A percentile compares a stretch with the other conserved stretches of the same genome.
phyloP scores from a whole-genome alignment of 495 filamentous ascomycete species.

The Neurospora sp. region DNA sequence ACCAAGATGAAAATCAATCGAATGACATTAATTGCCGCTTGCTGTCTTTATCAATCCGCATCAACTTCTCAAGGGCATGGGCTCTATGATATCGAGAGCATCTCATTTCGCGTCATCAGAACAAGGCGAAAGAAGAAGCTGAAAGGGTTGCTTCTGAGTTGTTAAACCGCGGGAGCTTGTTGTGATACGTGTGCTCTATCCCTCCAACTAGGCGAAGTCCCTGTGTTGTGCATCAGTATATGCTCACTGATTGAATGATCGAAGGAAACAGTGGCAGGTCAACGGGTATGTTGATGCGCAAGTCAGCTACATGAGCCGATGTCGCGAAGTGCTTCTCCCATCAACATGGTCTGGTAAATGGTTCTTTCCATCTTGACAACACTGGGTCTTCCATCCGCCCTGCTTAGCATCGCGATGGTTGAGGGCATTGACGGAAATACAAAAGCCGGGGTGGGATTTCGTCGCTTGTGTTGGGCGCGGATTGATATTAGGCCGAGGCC shows the following conservation, averaged over 20 bases:
- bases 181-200: background rate
- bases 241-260: background rate
- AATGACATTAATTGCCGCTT: background rate
- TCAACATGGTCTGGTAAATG: background rate
- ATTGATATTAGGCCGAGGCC: background rate
- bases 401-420: background rate
- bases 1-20: background rate
- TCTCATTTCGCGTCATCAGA: background rate
- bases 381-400: background rate
- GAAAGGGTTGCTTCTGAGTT: background rate
- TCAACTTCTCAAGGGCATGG: background rate
- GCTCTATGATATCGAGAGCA: background rate
- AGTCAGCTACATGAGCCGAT: background rate
- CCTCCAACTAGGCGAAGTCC: background rate
- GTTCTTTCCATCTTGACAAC: background rate
- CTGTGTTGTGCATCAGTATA: background rate
- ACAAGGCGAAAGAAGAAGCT: background rate
- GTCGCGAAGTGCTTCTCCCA: background rate
- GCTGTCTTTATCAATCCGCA: background rate
- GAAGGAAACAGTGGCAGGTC: background rate
- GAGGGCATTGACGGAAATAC: background rate
- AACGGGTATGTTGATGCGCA: background rate
- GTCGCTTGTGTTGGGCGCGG: background rate
- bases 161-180: background rate
- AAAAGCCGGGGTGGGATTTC: background rate